Evolutionary conservation across 257 asterid genomes (phyloP).

Genomic region (Nicotiana noctiflora): DNA sequence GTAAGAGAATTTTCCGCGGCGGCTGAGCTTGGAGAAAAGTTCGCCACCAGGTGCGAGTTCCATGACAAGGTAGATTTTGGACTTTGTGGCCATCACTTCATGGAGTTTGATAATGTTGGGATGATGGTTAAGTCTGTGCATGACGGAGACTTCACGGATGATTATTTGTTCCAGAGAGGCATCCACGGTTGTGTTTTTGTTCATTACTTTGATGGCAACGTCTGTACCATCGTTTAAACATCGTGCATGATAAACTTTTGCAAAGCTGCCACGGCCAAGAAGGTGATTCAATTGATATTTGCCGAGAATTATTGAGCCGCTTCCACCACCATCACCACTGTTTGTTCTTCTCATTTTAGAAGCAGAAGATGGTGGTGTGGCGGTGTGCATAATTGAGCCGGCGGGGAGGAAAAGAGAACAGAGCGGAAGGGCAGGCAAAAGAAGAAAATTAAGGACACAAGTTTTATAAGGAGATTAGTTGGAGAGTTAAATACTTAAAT

Average conservation of each 20-base stretch:
- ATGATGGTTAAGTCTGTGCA: slow-evolving; percentile 72
- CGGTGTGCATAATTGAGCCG: neutral
- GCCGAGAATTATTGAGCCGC: slow-evolving; percentile 54
- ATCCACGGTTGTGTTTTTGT: slow-evolving; percentile 35
- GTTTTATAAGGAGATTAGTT: neutral
- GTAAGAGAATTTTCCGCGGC: slow-evolving; percentile 50
- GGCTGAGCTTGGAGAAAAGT: slow-evolving; percentile 50
- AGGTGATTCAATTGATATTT: slow-evolving; percentile 60
- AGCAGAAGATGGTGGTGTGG: slow-evolving; percentile 18
- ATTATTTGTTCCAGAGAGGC: slow-evolving; percentile 58
- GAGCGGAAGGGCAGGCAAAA: too few species aligned
- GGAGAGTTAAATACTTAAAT: neutral
- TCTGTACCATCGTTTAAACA: slow-evolving; percentile 14
- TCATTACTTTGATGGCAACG: slow-evolving; percentile 68
- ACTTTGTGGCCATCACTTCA: slow-evolving; percentile 76
- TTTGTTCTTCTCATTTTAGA: slow-evolving; percentile 27
- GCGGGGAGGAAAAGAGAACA: too few species aligned
- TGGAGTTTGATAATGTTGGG: slow-evolving; percentile 63
- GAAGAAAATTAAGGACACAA: too few species aligned
- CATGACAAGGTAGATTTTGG: slow-evolving; percentile 82
- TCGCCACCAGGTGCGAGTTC: slow-evolving; percentile 79
- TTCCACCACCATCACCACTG: slow-evolving; percentile 37
- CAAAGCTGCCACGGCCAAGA: slow-evolving; percentile 92
- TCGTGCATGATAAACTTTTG: slow-evolving; percentile 63
- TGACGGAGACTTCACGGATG: slow-evolving; percentile 67